A percentile compares a stretch with the other conserved stretches of the same genome.
Evolutionary conservation across 495 filamentous ascomycete species (phyloP).

Genomic region (Neurospora sp.): DNA sequence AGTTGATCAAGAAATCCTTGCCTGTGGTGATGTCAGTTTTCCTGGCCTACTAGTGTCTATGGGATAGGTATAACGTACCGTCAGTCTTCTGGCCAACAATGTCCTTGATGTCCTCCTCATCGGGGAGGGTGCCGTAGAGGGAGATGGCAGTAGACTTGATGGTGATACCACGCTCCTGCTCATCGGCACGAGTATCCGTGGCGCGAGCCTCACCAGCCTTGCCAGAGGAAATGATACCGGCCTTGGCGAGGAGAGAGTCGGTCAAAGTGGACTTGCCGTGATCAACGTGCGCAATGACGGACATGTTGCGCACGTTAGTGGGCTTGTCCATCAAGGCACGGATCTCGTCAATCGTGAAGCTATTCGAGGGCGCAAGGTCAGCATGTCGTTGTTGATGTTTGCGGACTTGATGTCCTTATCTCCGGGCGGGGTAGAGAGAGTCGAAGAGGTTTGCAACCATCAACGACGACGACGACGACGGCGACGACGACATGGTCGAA

Average conservation of each 20-base stretch:
- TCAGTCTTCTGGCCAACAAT: slow-evolving; percentile 74
- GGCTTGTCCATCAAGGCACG: slow-evolving; percentile 90
- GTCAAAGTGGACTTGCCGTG: slow-evolving; percentile 99
- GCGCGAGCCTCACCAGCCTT: slow-evolving; percentile 94
- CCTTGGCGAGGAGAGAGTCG: slow-evolving; percentile 97
- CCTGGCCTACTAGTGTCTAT: not conserved
- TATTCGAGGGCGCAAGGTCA: slow-evolving; percentile 36
- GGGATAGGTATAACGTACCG: slow-evolving; percentile 23
- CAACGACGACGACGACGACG: slow-evolving; percentile 1
- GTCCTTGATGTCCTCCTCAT: slow-evolving; percentile 88
- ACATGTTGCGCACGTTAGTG: slow-evolving; percentile 97
- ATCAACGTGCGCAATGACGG: slow-evolving; percentile 99
- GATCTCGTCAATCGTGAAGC: slow-evolving; percentile 99
- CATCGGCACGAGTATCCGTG: slow-evolving; percentile 94
- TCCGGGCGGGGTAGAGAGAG: slow-evolving; percentile 31
- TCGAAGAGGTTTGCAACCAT: slow-evolving; percentile 4
- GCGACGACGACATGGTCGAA: slow-evolving; percentile 19
- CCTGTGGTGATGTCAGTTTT: slow-evolving; percentile 23
- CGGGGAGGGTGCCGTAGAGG: slow-evolving; percentile 76
- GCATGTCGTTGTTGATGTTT: slow-evolving; percentile 7
- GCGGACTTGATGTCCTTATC: slow-evolving; percentile 24
- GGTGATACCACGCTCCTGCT: slow-evolving; percentile 99
- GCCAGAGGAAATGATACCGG: slow-evolving; percentile 97
- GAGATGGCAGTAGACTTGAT: slow-evolving; percentile 99
- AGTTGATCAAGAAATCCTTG: slow-evolving; percentile 97